Percentiles rank a stretch among this genome's conserved stretches.
Conservation (phyloP, 306 rosid species). For the Cicer pinnatifidum region DNA sequence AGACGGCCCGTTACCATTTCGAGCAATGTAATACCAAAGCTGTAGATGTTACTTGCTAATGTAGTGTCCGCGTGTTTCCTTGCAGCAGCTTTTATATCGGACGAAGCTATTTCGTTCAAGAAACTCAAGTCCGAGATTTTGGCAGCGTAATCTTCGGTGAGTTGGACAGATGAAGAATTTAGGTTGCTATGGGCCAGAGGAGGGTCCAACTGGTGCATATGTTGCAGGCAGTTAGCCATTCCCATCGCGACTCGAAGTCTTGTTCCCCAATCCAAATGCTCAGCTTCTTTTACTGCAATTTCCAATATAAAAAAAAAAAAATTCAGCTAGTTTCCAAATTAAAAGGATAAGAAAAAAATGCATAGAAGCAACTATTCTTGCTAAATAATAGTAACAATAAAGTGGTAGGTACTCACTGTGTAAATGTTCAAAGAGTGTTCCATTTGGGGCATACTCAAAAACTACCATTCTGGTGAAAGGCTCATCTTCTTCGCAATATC, state of each 20-base stretch:
- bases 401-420: slow-evolving; percentile 68
- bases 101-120: slow-evolving; percentile 57
- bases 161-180: slow-evolving; percentile 64
- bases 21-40: slow-evolving; percentile 76
- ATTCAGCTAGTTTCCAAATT: slow-evolving; percentile 44
- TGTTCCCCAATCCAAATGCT: slow-evolving; percentile 93
- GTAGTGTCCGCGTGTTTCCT: slow-evolving; percentile 44
- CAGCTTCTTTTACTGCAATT: slow-evolving; percentile 84
- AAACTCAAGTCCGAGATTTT: slow-evolving; percentile 71
- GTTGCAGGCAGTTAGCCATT: slow-evolving; percentile 79
- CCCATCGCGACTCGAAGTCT: slow-evolving; percentile 84
- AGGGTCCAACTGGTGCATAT: slow-evolving; percentile 75
- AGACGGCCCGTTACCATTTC: slow-evolving; percentile 81
- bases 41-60: slow-evolving; percentile 69
- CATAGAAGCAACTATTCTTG: slow-evolving; percentile 20
- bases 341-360: slow-evolving; percentile 3
- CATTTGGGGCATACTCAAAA: slow-evolving; percentile 94
- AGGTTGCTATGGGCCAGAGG: slow-evolving; percentile 68
- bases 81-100: slow-evolving; percentile 44
- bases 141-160: slow-evolving; percentile 84
- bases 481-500: slow-evolving; percentile 82
- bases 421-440: slow-evolving; percentile 92
- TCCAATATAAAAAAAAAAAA: slow-evolving; percentile 34
- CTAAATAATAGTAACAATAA: slow-evolving; percentile 17
- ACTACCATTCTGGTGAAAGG: slow-evolving; percentile 96